Evolutionary conservation across 495 filamentous ascomycete species (phyloP).

Genomic region (Chaetomidium leptoderma): DNA sequence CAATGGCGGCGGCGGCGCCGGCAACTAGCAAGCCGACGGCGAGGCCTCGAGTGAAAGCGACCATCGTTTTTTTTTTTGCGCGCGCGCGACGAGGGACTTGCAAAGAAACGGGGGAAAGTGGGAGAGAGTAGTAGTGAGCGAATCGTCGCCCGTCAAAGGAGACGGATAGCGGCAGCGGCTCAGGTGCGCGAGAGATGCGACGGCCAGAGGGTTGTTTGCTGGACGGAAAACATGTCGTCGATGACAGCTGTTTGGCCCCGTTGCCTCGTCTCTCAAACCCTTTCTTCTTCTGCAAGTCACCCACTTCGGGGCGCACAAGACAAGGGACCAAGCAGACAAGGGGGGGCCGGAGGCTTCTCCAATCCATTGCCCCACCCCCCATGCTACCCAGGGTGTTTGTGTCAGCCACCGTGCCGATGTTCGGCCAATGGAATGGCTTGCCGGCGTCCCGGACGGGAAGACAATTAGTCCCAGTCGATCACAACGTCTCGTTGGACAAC

Average conservation of each 20-base stretch:
- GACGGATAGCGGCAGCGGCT: not conserved
- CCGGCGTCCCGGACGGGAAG: constrained; percentile 3
- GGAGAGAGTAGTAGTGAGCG: not conserved
- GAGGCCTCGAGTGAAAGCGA: not conserved
- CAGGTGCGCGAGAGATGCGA: constrained; percentile 3
- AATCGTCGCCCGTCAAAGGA: not conserved
- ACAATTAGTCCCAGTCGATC: not conserved
- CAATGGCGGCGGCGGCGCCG: not conserved
- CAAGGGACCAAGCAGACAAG: not conserved
- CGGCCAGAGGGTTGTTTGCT: not conserved
- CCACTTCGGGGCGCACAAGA: not conserved
- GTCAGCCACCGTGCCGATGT: constrained; percentile 3
- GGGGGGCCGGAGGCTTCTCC: not conserved
- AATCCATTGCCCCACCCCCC: not conserved
- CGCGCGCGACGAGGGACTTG: not conserved
- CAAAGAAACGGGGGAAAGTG: not conserved
- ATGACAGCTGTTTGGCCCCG: not conserved
- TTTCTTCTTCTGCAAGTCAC: constrained; percentile 5
- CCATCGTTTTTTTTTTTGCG: too few species aligned
- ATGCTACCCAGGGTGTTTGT: constrained; percentile 8
- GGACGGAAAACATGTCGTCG: not conserved
- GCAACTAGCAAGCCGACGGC: constrained; percentile 10
- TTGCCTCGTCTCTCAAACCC: too few species aligned
- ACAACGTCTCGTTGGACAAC: not conserved
- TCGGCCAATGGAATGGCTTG: constrained; percentile 2